Evolutionary conservation across 2,329 filamentous ascomycete genomes (phyloP).

Genomic region (Sarocladium oryzae): DNA sequence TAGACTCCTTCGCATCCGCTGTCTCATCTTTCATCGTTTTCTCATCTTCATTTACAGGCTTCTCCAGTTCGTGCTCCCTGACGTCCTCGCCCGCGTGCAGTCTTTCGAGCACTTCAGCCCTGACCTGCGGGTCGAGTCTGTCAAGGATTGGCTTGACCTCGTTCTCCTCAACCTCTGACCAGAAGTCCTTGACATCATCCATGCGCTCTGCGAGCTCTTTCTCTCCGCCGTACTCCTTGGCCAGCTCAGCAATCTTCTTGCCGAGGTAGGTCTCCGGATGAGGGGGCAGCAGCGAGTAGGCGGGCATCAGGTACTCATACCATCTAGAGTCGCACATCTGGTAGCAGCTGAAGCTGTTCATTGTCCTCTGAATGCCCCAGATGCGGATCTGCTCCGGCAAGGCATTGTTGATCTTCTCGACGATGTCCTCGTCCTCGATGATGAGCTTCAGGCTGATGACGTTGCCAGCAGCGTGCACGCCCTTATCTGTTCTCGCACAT

Average conservation of each 20-base stretch:
- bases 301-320: slow-evolving; percentile 96
- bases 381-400: slow-evolving; percentile 85
- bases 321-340: slow-evolving; percentile 90
- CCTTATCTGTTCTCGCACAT: slow-evolving; percentile 94
- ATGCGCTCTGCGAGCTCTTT: slow-evolving; percentile 64
- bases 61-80: slow-evolving; percentile 14
- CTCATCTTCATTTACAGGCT: slow-evolving; percentile 21
- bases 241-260: slow-evolving; percentile 71
- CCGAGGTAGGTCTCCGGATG: slow-evolving; percentile 84
- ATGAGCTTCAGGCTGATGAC: slow-evolving; percentile 94
- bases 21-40: slow-evolving; percentile 4
- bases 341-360: slow-evolving; percentile 90
- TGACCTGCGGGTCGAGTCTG: slow-evolving; percentile 55
- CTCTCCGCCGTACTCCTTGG: slow-evolving; percentile 64
- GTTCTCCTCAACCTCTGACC: slow-evolving; percentile 74
- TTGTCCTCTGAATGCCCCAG: slow-evolving; percentile 88
- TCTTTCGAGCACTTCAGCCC: slow-evolving; percentile 55
- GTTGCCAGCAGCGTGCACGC: slow-evolving; percentile 92
- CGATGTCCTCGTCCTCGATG: slow-evolving; percentile 80
- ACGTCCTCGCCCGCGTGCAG: slow-evolving; percentile 38
- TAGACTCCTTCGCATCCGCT: slow-evolving; percentile 17
- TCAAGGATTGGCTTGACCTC: slow-evolving; percentile 67
- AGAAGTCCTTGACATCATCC: slow-evolving; percentile 73
- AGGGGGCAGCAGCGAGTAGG: slow-evolving; percentile 85
- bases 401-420: slow-evolving; percentile 83